Conservation (phyloP, 2,329 filamentous ascomycete genomes). For the Diaporthe humulicola region DNA sequence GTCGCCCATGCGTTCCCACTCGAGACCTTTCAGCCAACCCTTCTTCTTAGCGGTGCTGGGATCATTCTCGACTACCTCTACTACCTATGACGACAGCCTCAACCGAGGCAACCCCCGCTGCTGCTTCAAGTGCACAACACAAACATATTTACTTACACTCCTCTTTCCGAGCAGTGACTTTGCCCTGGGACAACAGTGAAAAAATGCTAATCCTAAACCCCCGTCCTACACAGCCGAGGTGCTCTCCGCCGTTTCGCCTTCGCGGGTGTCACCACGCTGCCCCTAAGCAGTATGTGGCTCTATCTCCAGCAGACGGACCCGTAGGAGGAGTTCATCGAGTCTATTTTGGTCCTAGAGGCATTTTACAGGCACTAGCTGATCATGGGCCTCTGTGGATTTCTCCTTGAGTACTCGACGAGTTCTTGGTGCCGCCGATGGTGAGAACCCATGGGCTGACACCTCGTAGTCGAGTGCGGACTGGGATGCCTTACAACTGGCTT, state of each 20-base stretch:
- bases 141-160: constrained; percentile 40
- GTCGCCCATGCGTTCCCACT: not conserved
- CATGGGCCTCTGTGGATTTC: not conserved
- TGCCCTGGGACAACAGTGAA: not conserved
- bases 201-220: not conserved
- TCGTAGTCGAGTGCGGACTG: not conserved
- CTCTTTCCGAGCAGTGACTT: constrained; percentile 28
- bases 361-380: not conserved
- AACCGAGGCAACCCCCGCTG: not conserved
- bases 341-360: not conserved
- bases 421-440: not conserved
- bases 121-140: not conserved
- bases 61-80: constrained; percentile 22
- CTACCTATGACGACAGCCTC: not conserved
- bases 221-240: constrained; percentile 43
- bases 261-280: constrained; percentile 46
- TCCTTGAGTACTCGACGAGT: not conserved
- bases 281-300: constrained; percentile 46
- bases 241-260: constrained; percentile 49
- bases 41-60: constrained; percentile 20
- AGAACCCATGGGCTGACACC: not conserved
- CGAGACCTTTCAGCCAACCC: not conserved
- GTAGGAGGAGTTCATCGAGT: constrained; percentile 5
- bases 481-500: not conserved
- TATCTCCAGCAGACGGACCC: constrained; percentile 41